Base-by-base conservation (phyloP, 345 rosid species). In the Arabidopsis suecica region DNA sequence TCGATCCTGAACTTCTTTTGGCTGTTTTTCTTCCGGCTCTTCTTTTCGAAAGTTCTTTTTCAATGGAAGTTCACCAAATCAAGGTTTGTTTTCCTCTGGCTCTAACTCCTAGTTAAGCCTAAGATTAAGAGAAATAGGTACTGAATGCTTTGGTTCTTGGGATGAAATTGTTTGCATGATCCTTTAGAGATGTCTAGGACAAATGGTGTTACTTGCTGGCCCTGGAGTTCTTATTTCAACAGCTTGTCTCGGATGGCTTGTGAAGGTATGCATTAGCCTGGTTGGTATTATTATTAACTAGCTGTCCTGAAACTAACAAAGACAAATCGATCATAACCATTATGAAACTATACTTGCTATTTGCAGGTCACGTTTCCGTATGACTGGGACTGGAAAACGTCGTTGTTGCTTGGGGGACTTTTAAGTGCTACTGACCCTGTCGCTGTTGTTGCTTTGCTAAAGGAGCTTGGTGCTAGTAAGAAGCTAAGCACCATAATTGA, bases 381-480 rank as follows among this genome's bases (percentile, higher is more conserved):
- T 65, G 63, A 83, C 9, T 95, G 99, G 99, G 88, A 82, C 69
- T 95, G 97, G 99, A 92, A 82, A 86, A 88, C 87, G 23, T 89
- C 97, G 22, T 81, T 95, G 87, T 82, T 92, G 84, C 94, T 95
- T 58, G 99, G 97, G 59, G 99, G 99, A 76, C 97, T 92, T 75
- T 72, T 92, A 71, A 90, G 97, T 89, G 97, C 97, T 61, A 92
- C 99, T 7, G 99, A 95, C 84, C 99, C 97, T 62, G 99, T 92
- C 38, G 97, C 99, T 74, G 99, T 95, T 68, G 97, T 95, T 76
- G 97, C 97, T 79, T 78, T 95, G 69, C 75, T 95, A 67, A 95
- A 88, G 77, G 99, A 95, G 63, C 97, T 95, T 81, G 99, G 97
- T 76, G 97, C 99, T 47, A 95, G 97, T 82, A 95, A 95, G 83